Base-by-base conservation (phyloP, 495 filamentous ascomycete species). In the Aspergillus panamensis region DNA sequence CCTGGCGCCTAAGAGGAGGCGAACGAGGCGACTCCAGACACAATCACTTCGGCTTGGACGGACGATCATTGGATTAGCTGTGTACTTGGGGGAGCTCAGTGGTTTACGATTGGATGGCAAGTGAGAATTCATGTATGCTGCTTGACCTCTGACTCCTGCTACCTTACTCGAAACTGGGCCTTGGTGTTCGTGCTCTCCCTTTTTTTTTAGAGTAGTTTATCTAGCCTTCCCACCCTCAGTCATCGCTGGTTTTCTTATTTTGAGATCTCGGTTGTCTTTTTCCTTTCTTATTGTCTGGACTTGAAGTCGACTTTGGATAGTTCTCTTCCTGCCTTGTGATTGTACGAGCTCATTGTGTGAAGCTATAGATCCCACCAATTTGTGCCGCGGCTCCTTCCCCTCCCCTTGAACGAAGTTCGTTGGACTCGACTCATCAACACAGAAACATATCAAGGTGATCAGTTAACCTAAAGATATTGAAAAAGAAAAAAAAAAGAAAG, bases 21-120 rank as follows among this genome's bases (percentile, higher is more conserved):
- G 48, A 58, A 42, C 56, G 14, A 58, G 56, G 32, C 47, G 29
- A 21, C 33, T 58, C 13, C 40, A 52, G 48, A 58, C 21, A 35
- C 33, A 29, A 50, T 31, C 14, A 51, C 37, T 32, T 40, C 55
- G 45, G 47, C 48, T 50, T 47, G 55, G 47, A n/a, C 37, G 31
- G 25, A 14, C 19, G 45, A 35, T 37, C 29, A 58, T 58, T 58
- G 55, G 55, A 58, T 32, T 37, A 49, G 25, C 2, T 25, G 5
- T 25, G 25, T 25, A 25, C 25, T 25, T 39, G 31, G 55, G 33
- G 16, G 17, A 9, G 42, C 9, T 45, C 19, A 12, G 16, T 45
- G 5, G 9, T 10, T 17, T n/a, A 45, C 42, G 42, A 45, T 45
- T 45, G 42, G 42, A 45, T 45, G 16, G 42, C 7, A 10, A 13